Evolutionary conservation across 2,329 filamentous ascomycete species (phyloP).

Genomic region (Corynespora cassiicola): DNA sequence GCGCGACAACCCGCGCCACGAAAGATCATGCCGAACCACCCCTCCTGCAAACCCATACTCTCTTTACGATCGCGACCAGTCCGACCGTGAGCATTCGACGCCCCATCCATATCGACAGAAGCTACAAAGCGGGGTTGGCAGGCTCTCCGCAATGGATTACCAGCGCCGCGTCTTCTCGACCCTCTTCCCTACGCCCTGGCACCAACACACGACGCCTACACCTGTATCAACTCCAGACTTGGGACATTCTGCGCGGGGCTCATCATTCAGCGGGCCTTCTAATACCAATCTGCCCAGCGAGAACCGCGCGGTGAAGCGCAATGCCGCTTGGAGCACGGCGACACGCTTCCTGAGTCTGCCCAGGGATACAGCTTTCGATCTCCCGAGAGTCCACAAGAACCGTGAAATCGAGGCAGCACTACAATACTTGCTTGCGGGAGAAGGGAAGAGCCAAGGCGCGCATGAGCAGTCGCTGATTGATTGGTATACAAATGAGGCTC

Average conservation of each 20-base stretch:
- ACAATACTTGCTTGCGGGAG: slow-evolving; percentile 40
- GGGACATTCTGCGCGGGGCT: slow-evolving; percentile 46
- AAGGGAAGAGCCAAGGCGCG: slow-evolving; percentile 35
- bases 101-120: too few relatives aligned
- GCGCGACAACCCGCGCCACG: too few relatives aligned
- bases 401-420: slow-evolving; percentile 45
- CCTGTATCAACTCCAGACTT: slow-evolving; percentile 52
- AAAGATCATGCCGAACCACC: too few relatives aligned
- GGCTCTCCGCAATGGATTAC: slow-evolving; percentile 40
- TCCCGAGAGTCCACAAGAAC: slow-evolving; percentile 21
- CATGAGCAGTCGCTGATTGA: slow-evolving; percentile 42
- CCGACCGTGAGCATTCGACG: too few relatives aligned
- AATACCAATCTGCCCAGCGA: slow-evolving; percentile 34
- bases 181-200: slow-evolving; percentile 51
- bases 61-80: too few relatives aligned
- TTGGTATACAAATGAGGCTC: slow-evolving; percentile 55
- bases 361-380: slow-evolving; percentile 27
- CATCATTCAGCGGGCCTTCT: slow-evolving; percentile 49
- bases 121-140: slow-evolving; percentile 26
- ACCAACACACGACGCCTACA: slow-evolving; percentile 52
- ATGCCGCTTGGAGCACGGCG: slow-evolving; percentile 54
- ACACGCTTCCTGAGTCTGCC: slow-evolving; percentile 50
- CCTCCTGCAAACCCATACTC: too few relatives aligned
- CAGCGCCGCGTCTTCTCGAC: slow-evolving; percentile 49
- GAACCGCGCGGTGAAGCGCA: slow-evolving; percentile 44